Conservation (phyloP, 441 rosid genomes). For the Macaranga tanarius region DNA sequence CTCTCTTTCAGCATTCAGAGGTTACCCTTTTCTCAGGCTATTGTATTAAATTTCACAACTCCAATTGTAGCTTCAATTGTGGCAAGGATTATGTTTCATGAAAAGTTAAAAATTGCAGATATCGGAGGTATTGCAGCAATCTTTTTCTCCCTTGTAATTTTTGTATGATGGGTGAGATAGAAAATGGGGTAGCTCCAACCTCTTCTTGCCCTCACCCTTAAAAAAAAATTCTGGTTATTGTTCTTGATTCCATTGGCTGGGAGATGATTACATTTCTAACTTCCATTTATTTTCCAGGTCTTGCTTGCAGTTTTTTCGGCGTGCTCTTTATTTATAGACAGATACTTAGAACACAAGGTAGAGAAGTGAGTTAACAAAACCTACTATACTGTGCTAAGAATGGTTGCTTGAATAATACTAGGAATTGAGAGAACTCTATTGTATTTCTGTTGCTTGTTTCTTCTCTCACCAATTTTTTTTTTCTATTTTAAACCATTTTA, state of each 20-base stretch:
- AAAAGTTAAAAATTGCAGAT: conserved; percentile 73
- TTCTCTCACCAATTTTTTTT: too few relatives aligned
- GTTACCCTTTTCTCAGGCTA: conserved; percentile 72
- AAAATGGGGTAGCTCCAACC: neutral
- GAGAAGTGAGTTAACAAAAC: conserved; percentile 78
- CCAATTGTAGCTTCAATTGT: conserved; percentile 76
- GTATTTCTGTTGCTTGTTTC: neutral
- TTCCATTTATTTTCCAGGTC: conserved; percentile 49
- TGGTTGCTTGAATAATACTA: conserved; percentile 14
- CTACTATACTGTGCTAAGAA: conserved; percentile 28
- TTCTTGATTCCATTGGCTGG: conserved; percentile 14
- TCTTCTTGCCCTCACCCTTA: too few relatives aligned
- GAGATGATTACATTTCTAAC: conserved; percentile 26
- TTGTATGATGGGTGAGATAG: neutral
- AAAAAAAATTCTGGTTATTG: neutral
- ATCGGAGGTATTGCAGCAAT: conserved; percentile 54
- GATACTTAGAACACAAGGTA: conserved; percentile 78
- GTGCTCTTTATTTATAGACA: conserved; percentile 70
- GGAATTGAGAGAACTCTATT: conserved; percentile 3
- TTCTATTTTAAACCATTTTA: too few relatives aligned
- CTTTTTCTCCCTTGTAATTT: neutral
- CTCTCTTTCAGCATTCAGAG: conserved; percentile 71
- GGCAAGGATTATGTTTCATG: conserved; percentile 65
- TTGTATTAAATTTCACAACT: conserved; percentile 65
- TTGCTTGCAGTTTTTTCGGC: conserved; percentile 88